Evolutionary conservation across 2,329 filamentous ascomycete genomes (phyloP).

Genomic region (Gremmenia infestans): DNA sequence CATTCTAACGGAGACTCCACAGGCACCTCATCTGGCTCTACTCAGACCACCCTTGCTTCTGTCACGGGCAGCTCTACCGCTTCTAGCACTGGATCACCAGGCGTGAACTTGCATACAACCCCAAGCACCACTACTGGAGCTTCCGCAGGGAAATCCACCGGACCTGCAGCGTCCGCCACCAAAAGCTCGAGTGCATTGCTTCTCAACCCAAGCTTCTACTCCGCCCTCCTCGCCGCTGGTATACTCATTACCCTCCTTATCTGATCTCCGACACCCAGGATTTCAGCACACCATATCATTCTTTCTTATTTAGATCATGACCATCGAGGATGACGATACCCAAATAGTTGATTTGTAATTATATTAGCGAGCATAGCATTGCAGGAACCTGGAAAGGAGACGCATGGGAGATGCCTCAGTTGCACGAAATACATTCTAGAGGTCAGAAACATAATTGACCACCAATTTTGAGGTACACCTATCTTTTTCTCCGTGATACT

Average conservation of each 20-base stretch:
- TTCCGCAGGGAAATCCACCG: constrained; percentile 16
- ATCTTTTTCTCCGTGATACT: neutral
- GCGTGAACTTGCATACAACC: constrained; percentile 36
- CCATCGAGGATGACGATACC: neutral
- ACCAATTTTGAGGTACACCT: neutral
- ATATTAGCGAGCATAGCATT: constrained; percentile 2
- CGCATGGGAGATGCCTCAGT: neutral
- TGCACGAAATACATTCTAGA: constrained; percentile 3
- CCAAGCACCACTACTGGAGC: constrained; percentile 14
- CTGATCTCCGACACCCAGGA: neutral
- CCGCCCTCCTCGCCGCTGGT: neutral
- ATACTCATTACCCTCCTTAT: neutral
- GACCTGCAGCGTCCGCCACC: neutral
- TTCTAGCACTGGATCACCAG: constrained; percentile 24
- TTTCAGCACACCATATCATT: neutral
- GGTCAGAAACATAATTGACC: constrained; percentile 5
- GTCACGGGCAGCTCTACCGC: neutral
- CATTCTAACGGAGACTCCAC: constrained; percentile 30
- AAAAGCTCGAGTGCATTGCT: neutral
- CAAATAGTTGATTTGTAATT: neutral
- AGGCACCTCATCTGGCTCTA: constrained; percentile 25
- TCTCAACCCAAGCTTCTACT: neutral
- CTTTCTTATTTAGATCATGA: neutral
- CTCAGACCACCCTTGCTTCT: constrained; percentile 10
- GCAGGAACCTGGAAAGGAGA: neutral